Conservation (phyloP, 2,329 filamentous ascomycete genomes). For the Colletotrichum navitas region DNA sequence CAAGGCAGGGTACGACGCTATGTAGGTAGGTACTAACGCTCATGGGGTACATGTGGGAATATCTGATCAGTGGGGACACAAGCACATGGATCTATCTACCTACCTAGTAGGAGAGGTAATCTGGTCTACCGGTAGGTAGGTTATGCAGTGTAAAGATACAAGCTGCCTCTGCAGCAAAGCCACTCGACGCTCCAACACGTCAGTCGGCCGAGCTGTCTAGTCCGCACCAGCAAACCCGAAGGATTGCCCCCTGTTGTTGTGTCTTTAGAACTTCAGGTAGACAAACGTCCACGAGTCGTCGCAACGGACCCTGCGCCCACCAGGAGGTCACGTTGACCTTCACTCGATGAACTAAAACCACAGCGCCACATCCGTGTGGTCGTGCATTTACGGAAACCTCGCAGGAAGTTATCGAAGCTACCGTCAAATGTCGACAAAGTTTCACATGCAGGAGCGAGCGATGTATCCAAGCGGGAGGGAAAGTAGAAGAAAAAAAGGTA, state of each 20-base stretch:
- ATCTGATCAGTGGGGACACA: conserved; percentile 2
- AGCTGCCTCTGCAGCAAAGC: background rate
- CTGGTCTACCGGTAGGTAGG: too few species aligned
- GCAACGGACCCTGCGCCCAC: conserved; percentile 2
- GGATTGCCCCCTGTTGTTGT: background rate
- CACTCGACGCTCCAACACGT: background rate
- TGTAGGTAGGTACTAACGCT: too few species aligned
- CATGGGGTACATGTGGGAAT: conserved; percentile 6
- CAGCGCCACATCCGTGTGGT: background rate
- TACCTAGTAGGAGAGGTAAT: too few species aligned
- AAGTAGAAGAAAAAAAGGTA: too few species aligned
- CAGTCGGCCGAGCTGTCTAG: background rate
- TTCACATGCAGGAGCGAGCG: conserved; percentile 15
- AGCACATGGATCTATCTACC: background rate
- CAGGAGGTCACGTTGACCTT: conserved; percentile 14
- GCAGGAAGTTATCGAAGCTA: conserved; percentile 2
- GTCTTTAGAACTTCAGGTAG: background rate
- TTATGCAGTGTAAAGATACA: background rate
- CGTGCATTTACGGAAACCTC: conserved; percentile 1
- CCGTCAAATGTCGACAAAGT: conserved; percentile 17
- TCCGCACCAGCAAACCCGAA: background rate
- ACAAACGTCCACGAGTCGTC: background rate
- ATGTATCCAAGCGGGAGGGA: conserved; percentile 2
- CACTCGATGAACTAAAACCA: conserved; percentile 21
- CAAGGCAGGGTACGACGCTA: too few species aligned